Percentiles rank a stretch among this genome's conserved stretches.
Evolutionary conservation across 176 grass and related monocot genomes (phyloP).

Genomic region (Aegilops tauschii): DNA sequence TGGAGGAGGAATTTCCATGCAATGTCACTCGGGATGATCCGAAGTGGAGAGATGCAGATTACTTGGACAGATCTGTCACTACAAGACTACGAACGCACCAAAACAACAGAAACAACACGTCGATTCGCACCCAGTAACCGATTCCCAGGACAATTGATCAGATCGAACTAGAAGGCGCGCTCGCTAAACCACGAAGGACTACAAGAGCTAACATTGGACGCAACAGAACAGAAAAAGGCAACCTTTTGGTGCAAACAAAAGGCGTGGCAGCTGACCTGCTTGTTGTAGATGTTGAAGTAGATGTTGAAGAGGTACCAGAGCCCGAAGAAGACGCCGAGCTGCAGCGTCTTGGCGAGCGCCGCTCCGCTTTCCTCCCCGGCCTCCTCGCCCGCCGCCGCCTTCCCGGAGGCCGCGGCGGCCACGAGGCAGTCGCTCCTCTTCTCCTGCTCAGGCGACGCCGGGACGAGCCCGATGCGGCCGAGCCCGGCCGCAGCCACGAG

Average conservation of each 20-base stretch:
- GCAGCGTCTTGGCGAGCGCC: conserved; percentile 41
- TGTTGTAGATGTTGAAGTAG: conserved; percentile 94
- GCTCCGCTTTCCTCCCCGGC: conserved; percentile 1
- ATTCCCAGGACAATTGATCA: background rate
- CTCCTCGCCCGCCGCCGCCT: background rate
- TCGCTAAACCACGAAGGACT: background rate
- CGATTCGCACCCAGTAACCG: background rate
- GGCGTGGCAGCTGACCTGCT: conserved; percentile 45
- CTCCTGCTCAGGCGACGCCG: conserved; percentile 23
- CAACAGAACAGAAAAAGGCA: too few relatives aligned
- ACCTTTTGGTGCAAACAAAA: background rate
- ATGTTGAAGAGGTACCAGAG: conserved; percentile 93
- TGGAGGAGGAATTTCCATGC: background rate
- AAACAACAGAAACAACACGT: background rate
- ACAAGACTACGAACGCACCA: background rate
- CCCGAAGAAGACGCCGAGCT: conserved; percentile 63
- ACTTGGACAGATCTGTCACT: background rate
- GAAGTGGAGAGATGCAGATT: background rate
- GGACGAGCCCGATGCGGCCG: conserved; percentile 36
- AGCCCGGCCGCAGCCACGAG: background rate
- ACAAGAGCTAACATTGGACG: background rate
- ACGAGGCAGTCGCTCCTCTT: background rate
- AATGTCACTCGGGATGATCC: background rate
- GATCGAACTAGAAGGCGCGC: background rate
- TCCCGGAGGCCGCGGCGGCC: background rate